phyloP scores from a whole-genome alignment of 805 yeast species.

The Maudiozyma saulgeensis region DNA sequence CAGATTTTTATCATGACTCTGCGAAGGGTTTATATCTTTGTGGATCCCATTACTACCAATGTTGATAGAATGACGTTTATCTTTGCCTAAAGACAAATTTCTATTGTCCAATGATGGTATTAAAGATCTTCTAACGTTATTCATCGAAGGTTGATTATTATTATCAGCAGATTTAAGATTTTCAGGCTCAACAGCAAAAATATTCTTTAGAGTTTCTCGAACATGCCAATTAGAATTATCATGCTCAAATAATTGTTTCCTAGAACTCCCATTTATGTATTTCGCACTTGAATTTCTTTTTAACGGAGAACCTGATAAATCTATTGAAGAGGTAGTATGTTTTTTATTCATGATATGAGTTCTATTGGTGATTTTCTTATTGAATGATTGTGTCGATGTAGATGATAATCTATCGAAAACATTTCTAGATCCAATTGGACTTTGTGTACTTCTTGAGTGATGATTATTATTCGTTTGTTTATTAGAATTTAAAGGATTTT shows the following conservation, averaged over 20 bases:
- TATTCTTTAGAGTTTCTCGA: conserved; percentile 23
- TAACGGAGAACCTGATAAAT: conserved; percentile 25
- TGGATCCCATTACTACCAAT: background rate
- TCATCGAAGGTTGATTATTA: background rate
- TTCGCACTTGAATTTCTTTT: conserved; percentile 8
- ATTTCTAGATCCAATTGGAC: conserved; percentile 6
- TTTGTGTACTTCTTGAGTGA: conserved; percentile 2
- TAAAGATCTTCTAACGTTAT: conserved; percentile 3
- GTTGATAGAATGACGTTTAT: background rate
- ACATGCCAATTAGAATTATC: conserved; percentile 5
- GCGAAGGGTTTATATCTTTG: background rate
- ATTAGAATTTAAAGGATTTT: background rate
- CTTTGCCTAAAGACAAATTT: background rate
- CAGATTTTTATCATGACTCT: background rate
- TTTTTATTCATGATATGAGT: conserved; percentile 3
- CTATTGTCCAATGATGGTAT: conserved; percentile 4
- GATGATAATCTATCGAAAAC: conserved; percentile 27
- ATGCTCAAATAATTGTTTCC: background rate
- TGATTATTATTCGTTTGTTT: background rate
- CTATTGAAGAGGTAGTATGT: conserved; percentile 16
- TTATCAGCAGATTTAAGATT: background rate
- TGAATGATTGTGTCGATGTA: conserved; percentile 25
- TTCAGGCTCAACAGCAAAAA: conserved; percentile 13
- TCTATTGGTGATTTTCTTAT: conserved; percentile 16
- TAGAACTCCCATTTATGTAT: background rate